Conservation (phyloP, 768 basidiomycete species). For the Suillus plorans region DNA sequence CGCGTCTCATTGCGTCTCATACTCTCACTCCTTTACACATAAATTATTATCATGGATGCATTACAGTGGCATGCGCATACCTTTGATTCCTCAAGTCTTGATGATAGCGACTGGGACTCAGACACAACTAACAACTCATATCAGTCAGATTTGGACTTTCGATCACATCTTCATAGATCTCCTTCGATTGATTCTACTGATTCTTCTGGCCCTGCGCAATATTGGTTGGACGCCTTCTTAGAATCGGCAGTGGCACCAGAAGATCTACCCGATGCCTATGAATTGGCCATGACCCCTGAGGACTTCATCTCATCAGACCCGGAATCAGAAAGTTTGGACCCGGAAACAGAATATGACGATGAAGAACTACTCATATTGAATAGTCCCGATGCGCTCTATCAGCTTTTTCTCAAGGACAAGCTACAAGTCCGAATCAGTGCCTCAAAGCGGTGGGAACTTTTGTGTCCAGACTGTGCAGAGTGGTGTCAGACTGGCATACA, state of each 20-base stretch:
- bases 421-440: not conserved
- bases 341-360: not conserved
- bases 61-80: no score
- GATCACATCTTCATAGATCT: no score
- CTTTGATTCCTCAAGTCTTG: no score
- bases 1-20: not conserved
- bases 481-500: not conserved
- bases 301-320: no score
- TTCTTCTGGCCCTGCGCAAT: not conserved
- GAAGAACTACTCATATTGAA: not conserved
- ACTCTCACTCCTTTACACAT: not conserved
- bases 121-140: not conserved
- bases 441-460: not conserved
- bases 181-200: not conserved
- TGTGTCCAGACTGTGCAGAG: not conserved
- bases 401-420: not conserved
- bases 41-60: no score
- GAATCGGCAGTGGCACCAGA: not conserved
- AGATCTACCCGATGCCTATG: not conserved
- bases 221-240: not conserved
- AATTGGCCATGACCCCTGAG: not conserved
- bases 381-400: not conserved
- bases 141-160: not conserved
- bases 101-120: not conserved
- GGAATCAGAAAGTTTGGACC: no score